Percentiles rank a stretch among this genome's conserved stretches.
Evolutionary conservation across 2,329 filamentous ascomycete genomes (phyloP).

Genomic region (Helotiales sp.): DNA sequence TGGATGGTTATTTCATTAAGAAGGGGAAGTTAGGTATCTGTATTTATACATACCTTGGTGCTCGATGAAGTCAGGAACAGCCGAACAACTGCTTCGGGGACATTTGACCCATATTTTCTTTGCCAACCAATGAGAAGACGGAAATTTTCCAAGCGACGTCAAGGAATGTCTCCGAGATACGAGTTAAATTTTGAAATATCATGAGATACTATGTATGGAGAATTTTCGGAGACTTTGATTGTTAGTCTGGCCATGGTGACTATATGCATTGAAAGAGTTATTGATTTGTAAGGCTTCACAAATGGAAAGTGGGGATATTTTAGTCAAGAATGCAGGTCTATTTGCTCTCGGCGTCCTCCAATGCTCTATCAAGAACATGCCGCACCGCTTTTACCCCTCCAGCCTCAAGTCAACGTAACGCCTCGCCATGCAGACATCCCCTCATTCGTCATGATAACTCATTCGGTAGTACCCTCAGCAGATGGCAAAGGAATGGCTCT

Average conservation of each 20-base stretch:
- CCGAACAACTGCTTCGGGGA: conserved; percentile 37
- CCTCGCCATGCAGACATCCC: conserved; percentile 25
- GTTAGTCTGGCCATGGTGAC: neutral
- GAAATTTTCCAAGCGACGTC: neutral
- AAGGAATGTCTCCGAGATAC: conserved; percentile 21
- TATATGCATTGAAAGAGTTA: neutral
- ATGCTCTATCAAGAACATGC: conserved; percentile 5
- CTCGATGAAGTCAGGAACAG: neutral
- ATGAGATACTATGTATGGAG: no score
- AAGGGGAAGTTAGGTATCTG: conserved; percentile 9
- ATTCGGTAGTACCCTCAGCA: conserved; percentile 50
- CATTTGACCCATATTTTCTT: conserved; percentile 28
- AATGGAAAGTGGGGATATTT: neutral
- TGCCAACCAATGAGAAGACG: conserved; percentile 13
- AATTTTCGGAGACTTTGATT: neutral
- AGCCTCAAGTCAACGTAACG: conserved; percentile 19
- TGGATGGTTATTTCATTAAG: neutral
- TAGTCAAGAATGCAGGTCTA: neutral
- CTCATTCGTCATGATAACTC: conserved; percentile 13
- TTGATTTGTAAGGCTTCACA: neutral
- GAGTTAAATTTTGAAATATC: neutral
- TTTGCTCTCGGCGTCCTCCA: neutral
- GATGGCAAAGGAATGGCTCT: conserved; percentile 72
- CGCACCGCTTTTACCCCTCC: conserved; percentile 4
- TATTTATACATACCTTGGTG: no score